Conservation (phyloP, 768 basidiomycete species). For the Cyclocybe aegerita region DNA sequence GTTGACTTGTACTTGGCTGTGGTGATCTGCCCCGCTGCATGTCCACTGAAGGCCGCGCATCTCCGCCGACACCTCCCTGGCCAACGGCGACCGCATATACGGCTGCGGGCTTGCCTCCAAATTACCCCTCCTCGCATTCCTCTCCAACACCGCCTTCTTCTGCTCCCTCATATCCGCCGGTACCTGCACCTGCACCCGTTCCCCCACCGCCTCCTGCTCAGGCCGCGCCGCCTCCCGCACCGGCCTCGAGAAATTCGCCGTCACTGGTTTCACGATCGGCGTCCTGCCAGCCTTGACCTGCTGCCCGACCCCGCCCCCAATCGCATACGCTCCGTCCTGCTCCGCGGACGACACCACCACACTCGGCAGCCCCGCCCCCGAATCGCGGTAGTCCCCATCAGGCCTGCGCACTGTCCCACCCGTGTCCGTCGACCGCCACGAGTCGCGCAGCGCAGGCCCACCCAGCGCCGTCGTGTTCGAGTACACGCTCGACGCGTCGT, state of each 20-base stretch:
- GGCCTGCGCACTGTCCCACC: constrained; percentile 12
- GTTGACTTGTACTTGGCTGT: neutral
- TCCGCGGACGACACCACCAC: constrained; percentile 50
- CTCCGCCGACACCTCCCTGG: neutral
- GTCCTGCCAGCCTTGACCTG: constrained; percentile 30
- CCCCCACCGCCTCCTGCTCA: constrained; percentile 45
- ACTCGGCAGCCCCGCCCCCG: constrained; percentile 37
- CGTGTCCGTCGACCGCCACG: constrained; percentile 35
- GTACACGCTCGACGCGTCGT: constrained; percentile 45
- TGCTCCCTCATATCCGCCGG: constrained; percentile 39
- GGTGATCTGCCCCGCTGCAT: neutral
- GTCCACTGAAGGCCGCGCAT: too few relatives aligned
- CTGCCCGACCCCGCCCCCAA: neutral
- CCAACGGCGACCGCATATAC: neutral
- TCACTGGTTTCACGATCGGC: constrained; percentile 43
- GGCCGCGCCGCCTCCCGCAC: constrained; percentile 40
- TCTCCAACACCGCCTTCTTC: constrained; percentile 53
- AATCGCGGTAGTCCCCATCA: constrained; percentile 6
- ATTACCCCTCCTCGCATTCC: constrained; percentile 47
- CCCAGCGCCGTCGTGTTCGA: constrained; percentile 24
- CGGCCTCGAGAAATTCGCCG: constrained; percentile 66
- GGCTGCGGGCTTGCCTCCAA: constrained; percentile 21
- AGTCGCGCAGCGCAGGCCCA: constrained; percentile 34
- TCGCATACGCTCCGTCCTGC: neutral
- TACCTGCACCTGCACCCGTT: constrained; percentile 38